Evolutionary conservation across 192 early-diverging fungal genomes (phyloP).

Genomic region (Spinellus fusiger): DNA sequence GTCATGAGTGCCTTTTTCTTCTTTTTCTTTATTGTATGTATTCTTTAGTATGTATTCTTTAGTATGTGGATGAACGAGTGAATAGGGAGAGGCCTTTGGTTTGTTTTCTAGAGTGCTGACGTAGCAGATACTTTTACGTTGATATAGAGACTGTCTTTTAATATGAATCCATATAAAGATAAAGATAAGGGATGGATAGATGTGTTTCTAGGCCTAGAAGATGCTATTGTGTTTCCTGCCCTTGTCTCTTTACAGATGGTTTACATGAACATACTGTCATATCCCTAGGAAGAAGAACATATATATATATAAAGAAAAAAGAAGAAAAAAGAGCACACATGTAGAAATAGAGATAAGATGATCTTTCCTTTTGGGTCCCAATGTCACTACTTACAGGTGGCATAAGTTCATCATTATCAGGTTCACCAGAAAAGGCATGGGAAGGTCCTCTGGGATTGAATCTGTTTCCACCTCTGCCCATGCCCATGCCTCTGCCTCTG

Average conservation of each 20-base stretch:
- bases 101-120: too few species aligned
- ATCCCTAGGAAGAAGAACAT: slow-evolving; percentile 39
- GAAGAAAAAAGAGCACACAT: background rate
- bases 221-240: background rate
- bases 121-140: too few species aligned
- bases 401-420: slow-evolving; percentile 69
- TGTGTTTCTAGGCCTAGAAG: background rate
- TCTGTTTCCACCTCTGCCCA: too few species aligned
- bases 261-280: slow-evolving; percentile 51
- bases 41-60: too few species aligned
- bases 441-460: slow-evolving; percentile 28
- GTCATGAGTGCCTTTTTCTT: too few species aligned
- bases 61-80: too few species aligned
- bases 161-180: too few species aligned
- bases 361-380: background rate
- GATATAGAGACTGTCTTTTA: too few species aligned
- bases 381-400: slow-evolving; percentile 56
- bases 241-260: background rate
- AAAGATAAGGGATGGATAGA: background rate
- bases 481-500: too few species aligned
- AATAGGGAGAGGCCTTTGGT: too few species aligned
- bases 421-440: slow-evolving; percentile 49
- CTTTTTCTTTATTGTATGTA: too few species aligned
- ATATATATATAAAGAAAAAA: slow-evolving; percentile 2
- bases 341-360: background rate